Evolutionary conservation across 306 rosid species (phyloP).

Genomic region (cucumber (Cucumis sativus)): DNA sequence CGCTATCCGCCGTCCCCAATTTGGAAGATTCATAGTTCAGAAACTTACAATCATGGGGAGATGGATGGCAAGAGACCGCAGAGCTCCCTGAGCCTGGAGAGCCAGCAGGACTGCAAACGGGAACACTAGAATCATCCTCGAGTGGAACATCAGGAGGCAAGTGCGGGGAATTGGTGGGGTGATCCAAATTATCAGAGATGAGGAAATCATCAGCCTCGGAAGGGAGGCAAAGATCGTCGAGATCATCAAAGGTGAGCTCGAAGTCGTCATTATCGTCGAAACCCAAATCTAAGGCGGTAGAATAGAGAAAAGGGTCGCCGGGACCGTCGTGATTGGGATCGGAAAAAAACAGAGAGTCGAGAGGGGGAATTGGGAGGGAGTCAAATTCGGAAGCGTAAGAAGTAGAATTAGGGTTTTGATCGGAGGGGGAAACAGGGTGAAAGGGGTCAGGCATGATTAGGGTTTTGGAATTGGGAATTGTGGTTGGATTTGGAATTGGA

Average conservation of each 20-base stretch:
- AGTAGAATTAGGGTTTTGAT: constrained; percentile 10
- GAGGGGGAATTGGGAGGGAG: constrained; percentile 36
- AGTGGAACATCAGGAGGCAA: background rate
- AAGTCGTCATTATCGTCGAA: constrained; percentile 29
- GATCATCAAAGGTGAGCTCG: constrained; percentile 65
- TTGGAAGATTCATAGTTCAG: constrained; percentile 7
- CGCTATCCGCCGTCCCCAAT: constrained; percentile 11
- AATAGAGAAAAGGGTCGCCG: constrained; percentile 23
- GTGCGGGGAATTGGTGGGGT: background rate
- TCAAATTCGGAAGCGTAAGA: constrained; percentile 29
- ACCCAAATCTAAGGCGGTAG: constrained; percentile 33
- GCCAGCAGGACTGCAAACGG: constrained; percentile 16
- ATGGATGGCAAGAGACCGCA: background rate
- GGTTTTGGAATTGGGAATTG: background rate
- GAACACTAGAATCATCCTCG: constrained; percentile 1
- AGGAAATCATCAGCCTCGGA: constrained; percentile 46
- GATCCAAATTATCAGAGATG: constrained; percentile 28
- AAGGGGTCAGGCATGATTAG: constrained; percentile 29
- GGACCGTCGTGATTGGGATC: background rate
- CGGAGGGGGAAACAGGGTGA: constrained; percentile 3
- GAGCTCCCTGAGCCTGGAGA: constrained; percentile 20
- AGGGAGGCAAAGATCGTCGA: constrained; percentile 40
- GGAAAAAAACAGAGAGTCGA: constrained; percentile 38
- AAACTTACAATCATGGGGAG: background rate
- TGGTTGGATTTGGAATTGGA: background rate